These are phyloP conservation scores for Colletotrichum trifolii DNA, from an alignment of 2,329 filamentous ascomycete species.

Conservation along the genomic window DNA sequence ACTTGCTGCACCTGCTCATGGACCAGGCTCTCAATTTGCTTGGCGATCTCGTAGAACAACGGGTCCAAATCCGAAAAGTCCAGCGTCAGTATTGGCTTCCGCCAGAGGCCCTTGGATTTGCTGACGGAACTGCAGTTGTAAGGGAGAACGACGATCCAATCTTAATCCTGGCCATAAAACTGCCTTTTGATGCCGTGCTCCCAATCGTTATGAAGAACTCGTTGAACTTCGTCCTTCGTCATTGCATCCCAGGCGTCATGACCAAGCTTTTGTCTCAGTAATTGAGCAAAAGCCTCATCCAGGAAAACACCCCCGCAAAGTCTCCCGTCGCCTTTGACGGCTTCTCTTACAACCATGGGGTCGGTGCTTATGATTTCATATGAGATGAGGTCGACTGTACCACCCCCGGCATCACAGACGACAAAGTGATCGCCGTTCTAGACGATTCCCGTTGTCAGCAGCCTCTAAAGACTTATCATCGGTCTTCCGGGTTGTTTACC, in stretches of 20 bases:
- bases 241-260: slow-evolving; percentile 6
- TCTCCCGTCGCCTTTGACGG: slow-evolving; percentile 50
- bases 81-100: neutral
- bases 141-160: slow-evolving; percentile 38
- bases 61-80: slow-evolving; percentile 37
- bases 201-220: slow-evolving; percentile 40
- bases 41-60: slow-evolving; percentile 40
- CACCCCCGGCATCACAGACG: slow-evolving; percentile 51
- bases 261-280: slow-evolving; percentile 43
- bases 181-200: slow-evolving; percentile 41
- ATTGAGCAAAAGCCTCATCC: slow-evolving; percentile 47
- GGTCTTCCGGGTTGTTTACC: slow-evolving; percentile 19
- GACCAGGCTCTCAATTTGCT: slow-evolving; percentile 40
- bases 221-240: neutral
- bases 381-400: slow-evolving; percentile 54
- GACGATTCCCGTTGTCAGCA: neutral
- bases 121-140: neutral
- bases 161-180: slow-evolving; percentile 33
- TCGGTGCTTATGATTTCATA: slow-evolving; percentile 43
- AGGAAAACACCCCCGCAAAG: slow-evolving; percentile 55
- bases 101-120: no score
- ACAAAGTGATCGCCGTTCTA: slow-evolving; percentile 42
- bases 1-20: slow-evolving; percentile 41
- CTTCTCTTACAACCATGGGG: slow-evolving; percentile 48
- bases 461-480: no score